phyloP scores from a whole-genome alignment of 2,329 filamentous ascomycete genomes.

The Aspergillus persii region DNA sequence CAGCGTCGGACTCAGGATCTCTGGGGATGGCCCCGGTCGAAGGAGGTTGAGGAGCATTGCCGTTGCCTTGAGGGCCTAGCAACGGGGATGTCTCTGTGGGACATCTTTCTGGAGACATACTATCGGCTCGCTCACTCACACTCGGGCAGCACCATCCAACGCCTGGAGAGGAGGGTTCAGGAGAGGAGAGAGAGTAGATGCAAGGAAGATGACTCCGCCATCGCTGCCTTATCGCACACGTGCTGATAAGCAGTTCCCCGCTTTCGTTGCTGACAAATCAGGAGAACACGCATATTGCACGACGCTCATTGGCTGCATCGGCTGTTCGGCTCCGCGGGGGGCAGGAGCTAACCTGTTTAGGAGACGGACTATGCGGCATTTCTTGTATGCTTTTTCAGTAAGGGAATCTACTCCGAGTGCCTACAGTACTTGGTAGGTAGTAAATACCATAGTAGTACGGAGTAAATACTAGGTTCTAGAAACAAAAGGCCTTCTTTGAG shows the following conservation, averaged over 20 bases:
- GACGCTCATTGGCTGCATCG: slow-evolving; percentile 2
- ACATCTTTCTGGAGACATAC: slow-evolving; percentile 24
- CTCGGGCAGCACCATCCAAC: slow-evolving; percentile 5
- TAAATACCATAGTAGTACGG: too few relatives aligned
- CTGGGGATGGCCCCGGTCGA: slow-evolving; percentile 24
- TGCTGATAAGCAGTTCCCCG: slow-evolving; percentile 18
- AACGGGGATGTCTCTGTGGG: slow-evolving; percentile 47
- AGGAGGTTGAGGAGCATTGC: slow-evolving; percentile 15
- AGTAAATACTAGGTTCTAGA: background rate
- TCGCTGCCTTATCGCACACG: slow-evolving; percentile 10
- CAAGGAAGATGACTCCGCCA: background rate
- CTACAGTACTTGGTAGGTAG: too few relatives aligned
- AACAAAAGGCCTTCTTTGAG: background rate
- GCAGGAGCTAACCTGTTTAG: background rate
- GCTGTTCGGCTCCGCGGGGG: background rate
- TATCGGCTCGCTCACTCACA: slow-evolving; percentile 2
- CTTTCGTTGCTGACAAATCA: slow-evolving; percentile 4
- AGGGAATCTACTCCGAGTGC: background rate
- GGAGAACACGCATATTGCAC: background rate
- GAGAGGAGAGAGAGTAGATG: background rate
- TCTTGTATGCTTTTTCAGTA: background rate
- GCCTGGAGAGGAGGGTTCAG: background rate
- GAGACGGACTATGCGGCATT: background rate
- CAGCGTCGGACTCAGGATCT: slow-evolving; percentile 21
- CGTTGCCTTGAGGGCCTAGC: slow-evolving; percentile 34